Percentiles rank a stretch among this genome's conserved stretches.
Conservation (phyloP, 2,329 filamentous ascomycete genomes). For the Verticillium nubilum region DNA sequence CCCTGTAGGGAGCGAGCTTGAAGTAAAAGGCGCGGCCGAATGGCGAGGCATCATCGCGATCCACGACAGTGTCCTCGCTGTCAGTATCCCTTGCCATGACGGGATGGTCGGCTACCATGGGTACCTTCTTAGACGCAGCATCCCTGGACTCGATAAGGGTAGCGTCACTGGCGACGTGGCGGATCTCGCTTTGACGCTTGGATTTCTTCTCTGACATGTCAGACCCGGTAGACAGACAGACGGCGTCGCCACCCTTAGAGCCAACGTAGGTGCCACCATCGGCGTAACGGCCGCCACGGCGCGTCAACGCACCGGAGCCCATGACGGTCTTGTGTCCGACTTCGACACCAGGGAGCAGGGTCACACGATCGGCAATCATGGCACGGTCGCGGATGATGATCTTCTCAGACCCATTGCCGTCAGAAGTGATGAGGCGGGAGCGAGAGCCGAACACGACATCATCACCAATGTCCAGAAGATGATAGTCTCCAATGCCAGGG, state of each 20-base stretch:
- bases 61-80: background rate
- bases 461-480: slow-evolving; percentile 49
- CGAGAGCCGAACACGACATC: slow-evolving; percentile 56
- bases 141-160: slow-evolving; percentile 14
- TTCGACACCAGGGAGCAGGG: slow-evolving; percentile 43
- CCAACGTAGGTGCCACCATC: slow-evolving; percentile 45
- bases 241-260: slow-evolving; percentile 43
- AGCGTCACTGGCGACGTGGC: slow-evolving; percentile 19
- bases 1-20: slow-evolving; percentile 41
- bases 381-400: slow-evolving; percentile 41
- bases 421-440: slow-evolving; percentile 46
- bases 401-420: slow-evolving; percentile 40
- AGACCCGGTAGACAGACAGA: slow-evolving; percentile 28
- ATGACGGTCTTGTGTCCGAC: slow-evolving; percentile 44
- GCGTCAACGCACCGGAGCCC: slow-evolving; percentile 47
- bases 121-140: slow-evolving; percentile 2
- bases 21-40: slow-evolving; percentile 53
- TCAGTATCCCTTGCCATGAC: background rate
- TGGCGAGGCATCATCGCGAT: slow-evolving; percentile 27
- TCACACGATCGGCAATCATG: slow-evolving; percentile 53
- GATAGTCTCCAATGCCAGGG: slow-evolving; percentile 46
- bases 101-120: background rate
- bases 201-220: slow-evolving; percentile 6
- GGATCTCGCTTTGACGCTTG: slow-evolving; percentile 5
- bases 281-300: slow-evolving; percentile 36